Percentiles rank a stretch among this genome's conserved stretches.
phyloP scores from a whole-genome alignment of 306 rosid genomes.

The Luffa aegyptiaca region DNA sequence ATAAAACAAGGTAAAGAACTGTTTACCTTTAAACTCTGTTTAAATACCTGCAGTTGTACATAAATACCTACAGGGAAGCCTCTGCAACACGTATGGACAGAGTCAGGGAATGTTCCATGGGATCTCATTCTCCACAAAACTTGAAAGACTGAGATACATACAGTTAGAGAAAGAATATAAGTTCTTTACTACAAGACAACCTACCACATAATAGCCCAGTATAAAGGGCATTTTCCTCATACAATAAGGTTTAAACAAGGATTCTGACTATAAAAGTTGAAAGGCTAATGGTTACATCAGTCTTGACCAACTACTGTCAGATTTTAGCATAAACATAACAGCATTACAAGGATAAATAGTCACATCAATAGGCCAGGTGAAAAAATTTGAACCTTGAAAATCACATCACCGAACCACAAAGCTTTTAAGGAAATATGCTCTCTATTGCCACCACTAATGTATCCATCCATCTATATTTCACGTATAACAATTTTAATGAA shows the following conservation, averaged over 20 bases:
- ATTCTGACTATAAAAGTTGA: not conserved
- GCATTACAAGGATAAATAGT: not conserved
- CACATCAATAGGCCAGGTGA: not conserved
- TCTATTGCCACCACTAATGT: not conserved
- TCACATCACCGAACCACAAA: not conserved
- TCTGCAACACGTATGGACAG: not conserved
- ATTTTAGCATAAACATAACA: not conserved
- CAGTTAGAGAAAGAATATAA: not conserved
- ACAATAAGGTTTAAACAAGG: not conserved
- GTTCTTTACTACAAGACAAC: not conserved
- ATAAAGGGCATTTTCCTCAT: not conserved
- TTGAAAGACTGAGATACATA: not conserved
- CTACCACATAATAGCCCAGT: not conserved
- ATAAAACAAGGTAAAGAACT: not conserved
- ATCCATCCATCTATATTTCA: not conserved
- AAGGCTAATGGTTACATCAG: not conserved
- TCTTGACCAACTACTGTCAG: not conserved
- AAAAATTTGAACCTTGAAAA: not conserved
- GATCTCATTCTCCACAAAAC: not conserved
- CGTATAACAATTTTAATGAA: not conserved
- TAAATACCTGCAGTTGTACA: slow-evolving; percentile 1
- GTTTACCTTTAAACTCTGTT: not conserved
- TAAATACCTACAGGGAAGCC: not conserved
- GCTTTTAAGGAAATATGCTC: not conserved
- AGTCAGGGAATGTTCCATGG: not conserved